Conservation (phyloP, 139 green algal species). For the Dunaliella sp. region DNA sequence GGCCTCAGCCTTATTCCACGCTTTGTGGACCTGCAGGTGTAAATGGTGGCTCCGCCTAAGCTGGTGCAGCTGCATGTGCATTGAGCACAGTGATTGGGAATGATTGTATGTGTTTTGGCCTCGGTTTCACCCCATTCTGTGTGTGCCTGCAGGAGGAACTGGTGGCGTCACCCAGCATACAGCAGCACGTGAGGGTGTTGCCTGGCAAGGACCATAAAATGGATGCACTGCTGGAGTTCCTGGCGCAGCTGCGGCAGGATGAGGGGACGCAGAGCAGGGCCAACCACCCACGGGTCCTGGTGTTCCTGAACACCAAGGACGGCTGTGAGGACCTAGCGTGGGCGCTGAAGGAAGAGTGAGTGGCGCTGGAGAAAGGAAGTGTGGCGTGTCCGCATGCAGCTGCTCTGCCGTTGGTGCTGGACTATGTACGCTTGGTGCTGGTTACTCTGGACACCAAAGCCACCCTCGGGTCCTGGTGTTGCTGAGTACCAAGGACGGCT, state of each 20-base stretch:
- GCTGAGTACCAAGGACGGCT: slow-evolving; percentile 70
- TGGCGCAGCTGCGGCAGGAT: slow-evolving; percentile 15
- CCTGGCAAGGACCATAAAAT: not conserved
- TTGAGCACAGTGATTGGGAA: no score
- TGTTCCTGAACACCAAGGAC: slow-evolving; percentile 77
- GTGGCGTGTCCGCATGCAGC: no score
- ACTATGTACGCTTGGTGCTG: no score
- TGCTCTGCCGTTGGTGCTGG: no score
- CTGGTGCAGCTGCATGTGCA: no score
- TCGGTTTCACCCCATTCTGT: not conserved
- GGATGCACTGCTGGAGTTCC: slow-evolving; percentile 21
- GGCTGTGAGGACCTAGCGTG: slow-evolving; percentile 65
- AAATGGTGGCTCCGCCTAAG: no score
- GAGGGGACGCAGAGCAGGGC: slow-evolving; percentile 10
- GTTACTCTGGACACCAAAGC: no score
- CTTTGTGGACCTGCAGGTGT: no score
- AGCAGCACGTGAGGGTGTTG: slow-evolving; percentile 80
- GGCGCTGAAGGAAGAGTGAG: slow-evolving; percentile 10
- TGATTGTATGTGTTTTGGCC: no score
- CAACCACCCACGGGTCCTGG: slow-evolving; percentile 52
- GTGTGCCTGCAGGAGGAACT: slow-evolving; percentile 50
- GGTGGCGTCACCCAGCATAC: slow-evolving; percentile 75
- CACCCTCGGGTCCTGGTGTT: slow-evolving; percentile 72
- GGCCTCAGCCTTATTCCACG: no score
- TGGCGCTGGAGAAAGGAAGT: no score